Evolutionary conservation across 2,329 filamentous ascomycete genomes (phyloP).

Genomic region (Colletotrichum kahawae): DNA sequence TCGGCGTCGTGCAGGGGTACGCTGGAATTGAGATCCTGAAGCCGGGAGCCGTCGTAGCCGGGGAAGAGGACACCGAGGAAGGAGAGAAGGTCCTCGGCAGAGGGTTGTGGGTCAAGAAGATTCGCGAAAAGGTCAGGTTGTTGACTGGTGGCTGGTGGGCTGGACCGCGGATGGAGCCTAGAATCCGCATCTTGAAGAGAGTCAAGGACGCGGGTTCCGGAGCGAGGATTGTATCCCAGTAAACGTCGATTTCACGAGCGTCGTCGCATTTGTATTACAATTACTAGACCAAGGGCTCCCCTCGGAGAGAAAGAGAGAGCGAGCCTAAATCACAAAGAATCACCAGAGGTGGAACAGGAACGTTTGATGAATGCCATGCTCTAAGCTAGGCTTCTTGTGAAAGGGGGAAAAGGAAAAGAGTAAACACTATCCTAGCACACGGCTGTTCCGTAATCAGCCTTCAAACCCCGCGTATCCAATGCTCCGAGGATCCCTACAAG

Average conservation of each 20-base stretch:
- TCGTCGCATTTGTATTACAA: background rate
- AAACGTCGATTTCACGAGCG: background rate
- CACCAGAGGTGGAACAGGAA: background rate
- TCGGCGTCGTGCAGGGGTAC: constrained; percentile 63
- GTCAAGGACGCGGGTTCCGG: constrained; percentile 23
- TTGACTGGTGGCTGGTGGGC: constrained; percentile 68
- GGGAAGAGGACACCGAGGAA: constrained; percentile 11
- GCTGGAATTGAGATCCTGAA: constrained; percentile 62
- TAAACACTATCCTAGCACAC: constrained; percentile 14
- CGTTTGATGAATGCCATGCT: background rate
- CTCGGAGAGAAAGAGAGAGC: background rate
- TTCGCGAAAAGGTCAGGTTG: constrained; percentile 46
- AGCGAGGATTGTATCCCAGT: constrained; percentile 8
- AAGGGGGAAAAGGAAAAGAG: background rate
- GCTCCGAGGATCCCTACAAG: background rate
- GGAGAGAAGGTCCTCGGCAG: constrained; percentile 46
- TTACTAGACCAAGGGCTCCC: background rate
- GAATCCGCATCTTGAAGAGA: constrained; percentile 54
- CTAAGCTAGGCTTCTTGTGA: background rate
- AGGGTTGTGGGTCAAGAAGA: constrained; percentile 41
- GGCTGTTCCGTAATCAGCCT: background rate
- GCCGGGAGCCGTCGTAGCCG: constrained; percentile 42
- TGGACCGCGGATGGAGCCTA: constrained; percentile 64
- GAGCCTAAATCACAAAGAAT: background rate
- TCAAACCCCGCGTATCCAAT: background rate